Conservation (phyloP, 2,329 filamentous ascomycete genomes). For the Aspergillus fumigatiaffinis region DNA sequence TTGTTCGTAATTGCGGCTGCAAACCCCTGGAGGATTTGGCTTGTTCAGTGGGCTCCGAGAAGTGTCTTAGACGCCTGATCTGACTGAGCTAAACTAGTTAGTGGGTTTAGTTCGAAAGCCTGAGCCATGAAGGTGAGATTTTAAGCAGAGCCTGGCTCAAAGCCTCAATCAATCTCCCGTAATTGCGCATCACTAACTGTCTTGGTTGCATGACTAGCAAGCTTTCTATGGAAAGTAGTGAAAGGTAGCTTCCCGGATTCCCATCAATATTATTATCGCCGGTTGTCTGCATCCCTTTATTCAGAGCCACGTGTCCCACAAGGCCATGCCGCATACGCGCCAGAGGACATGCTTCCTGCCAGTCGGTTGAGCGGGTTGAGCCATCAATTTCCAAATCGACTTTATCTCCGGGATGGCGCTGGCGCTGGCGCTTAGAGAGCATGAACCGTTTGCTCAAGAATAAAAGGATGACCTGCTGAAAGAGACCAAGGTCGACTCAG, state of each 20-base stretch:
- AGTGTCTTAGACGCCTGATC: neutral
- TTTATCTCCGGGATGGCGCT: constrained; percentile 6
- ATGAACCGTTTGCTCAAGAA: neutral
- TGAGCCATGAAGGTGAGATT: neutral
- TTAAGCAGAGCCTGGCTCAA: neutral
- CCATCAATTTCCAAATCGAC: constrained; percentile 8
- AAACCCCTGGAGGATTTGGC: constrained; percentile 11
- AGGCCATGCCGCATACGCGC: constrained; percentile 14
- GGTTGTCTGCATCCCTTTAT: constrained; percentile 12
- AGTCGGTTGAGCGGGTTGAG: constrained; percentile 5
- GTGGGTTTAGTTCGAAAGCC: neutral
- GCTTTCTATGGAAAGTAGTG: neutral
- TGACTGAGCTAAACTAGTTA: neutral
- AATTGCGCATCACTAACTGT: neutral
- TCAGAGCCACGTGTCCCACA: constrained; percentile 16
- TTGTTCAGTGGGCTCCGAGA: neutral
- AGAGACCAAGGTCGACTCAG: neutral
- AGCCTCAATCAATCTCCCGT: neutral
- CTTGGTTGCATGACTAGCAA: neutral
- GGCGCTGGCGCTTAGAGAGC: constrained; percentile 12
- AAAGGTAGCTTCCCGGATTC: neutral
- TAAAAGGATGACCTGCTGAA: neutral
- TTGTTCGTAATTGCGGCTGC: constrained; percentile 16
- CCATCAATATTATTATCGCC: neutral
- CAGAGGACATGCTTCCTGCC: constrained; percentile 6